Evolutionary conservation across 805 yeast species (phyloP), one percentile per base, ranked within the genome.

Genomic region (Brettanomyces anomalus): DNA sequence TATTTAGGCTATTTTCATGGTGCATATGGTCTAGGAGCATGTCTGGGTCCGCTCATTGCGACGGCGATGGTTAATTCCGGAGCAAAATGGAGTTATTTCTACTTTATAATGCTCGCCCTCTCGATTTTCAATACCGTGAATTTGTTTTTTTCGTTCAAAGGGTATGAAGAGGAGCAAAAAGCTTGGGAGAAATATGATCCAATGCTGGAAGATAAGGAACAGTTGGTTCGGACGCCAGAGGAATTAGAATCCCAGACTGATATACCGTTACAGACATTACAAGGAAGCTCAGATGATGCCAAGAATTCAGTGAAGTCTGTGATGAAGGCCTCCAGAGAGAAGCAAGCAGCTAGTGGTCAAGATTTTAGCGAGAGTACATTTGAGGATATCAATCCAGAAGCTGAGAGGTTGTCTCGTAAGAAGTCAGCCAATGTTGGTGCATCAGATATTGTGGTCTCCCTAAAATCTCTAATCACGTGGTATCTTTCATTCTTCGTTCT

Each of bases 11-110:
- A 68, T 20, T 64, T 74, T 45, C 93, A 84, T 61, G 89, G 85
- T 1, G 55, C 68, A 13, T 84, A 82, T 57, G 94, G 94, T 1
- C 50, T 77, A 3, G 88, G 89, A 2, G 85, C 88, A 1, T 77
- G 85, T 37, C 49, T 79, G 1, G 71, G 86, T 2, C 89, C 94
- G 2, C 70, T 85, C 16, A 55, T 79, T 26, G 79, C 81, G 3
- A 75, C 85, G 0, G 60, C 70, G 1, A 65, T 80, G 70, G 68
- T 76, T 15, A 64, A 68, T 36, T 47, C 55, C 0, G 78, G 77
- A 3, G 54, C 69, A n/a, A 48, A 51, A 42, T 81, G 86, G 86
- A 65, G 75, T 52, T 66, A 53, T 44, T 75, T 63, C 57, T 81
- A 68, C 51, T 59, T 70, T n/a, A 66, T 79, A n/a, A 56, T 77